A percentile compares a stretch with the other conserved stretches of the same genome.
phyloP scores from a whole-genome alignment of 139 green algal genomes.

The Closterium sp. region DNA sequence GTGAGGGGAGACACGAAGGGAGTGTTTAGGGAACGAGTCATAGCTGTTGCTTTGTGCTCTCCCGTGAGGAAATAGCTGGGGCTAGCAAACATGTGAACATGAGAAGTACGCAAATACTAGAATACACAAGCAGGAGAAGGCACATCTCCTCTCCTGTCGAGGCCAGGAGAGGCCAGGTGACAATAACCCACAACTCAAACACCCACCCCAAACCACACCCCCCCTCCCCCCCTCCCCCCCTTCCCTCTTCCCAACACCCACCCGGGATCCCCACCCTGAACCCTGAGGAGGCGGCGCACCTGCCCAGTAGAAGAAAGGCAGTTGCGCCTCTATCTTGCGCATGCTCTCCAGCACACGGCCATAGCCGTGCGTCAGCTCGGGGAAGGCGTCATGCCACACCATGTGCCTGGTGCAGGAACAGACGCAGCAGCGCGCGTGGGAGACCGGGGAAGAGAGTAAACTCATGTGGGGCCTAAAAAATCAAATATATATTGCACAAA shows the following conservation, averaged over 20 bases:
- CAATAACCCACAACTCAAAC: too few relatives aligned
- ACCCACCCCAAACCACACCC: not conserved
- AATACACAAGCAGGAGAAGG: too few relatives aligned
- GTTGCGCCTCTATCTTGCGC: constrained; percentile 34
- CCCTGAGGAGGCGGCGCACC: constrained; percentile 9
- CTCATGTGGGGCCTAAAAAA: too few relatives aligned
- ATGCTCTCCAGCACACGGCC: constrained; percentile 39
- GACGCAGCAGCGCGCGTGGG: too few relatives aligned
- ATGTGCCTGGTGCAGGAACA: constrained; percentile 53
- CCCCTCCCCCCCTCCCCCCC: not conserved
- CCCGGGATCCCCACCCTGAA: not conserved
- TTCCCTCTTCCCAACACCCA: not conserved
- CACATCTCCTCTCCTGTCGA: too few relatives aligned
- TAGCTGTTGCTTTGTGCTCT: too few relatives aligned
- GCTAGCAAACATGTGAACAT: too few relatives aligned
- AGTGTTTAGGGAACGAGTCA: too few relatives aligned
- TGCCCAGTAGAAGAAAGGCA: constrained; percentile 46
- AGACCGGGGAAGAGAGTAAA: not conserved
- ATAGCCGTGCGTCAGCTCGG: constrained; percentile 39
- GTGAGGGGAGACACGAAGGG: not conserved
- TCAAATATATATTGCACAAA: too few relatives aligned
- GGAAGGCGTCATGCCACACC: constrained; percentile 45
- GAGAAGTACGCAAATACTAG: too few relatives aligned
- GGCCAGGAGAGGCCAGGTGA: too few relatives aligned
- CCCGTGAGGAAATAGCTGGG: too few relatives aligned